Percentiles rank a stretch among this genome's conserved stretches.
phyloP scores from a whole-genome alignment of 1,284 basidiomycete genomes.

The Cystobasidium sp. region DNA sequence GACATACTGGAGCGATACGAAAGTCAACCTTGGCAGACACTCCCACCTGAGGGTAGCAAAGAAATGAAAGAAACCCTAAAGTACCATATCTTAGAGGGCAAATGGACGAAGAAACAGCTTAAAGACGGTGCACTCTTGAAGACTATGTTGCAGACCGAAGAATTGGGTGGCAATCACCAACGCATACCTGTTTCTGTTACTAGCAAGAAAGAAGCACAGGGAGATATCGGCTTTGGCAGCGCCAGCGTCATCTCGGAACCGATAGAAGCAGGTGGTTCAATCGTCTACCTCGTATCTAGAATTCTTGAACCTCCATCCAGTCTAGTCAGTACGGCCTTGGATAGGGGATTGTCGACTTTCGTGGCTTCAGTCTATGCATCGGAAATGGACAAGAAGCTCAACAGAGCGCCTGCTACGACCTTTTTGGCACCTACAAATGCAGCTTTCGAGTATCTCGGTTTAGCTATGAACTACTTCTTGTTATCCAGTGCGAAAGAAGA shows the following conservation, averaged over 20 bases:
- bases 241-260: constrained; percentile 76
- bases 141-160: constrained; percentile 73
- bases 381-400: constrained; percentile 71
- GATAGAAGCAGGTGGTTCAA: constrained; percentile 75
- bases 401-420: constrained; percentile 69
- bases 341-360: constrained; percentile 82
- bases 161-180: constrained; percentile 71
- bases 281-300: constrained; percentile 88
- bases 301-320: constrained; percentile 81
- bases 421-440: constrained; percentile 85
- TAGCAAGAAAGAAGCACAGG: constrained; percentile 51
- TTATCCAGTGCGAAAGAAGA: constrained; percentile 71
- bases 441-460: constrained; percentile 84
- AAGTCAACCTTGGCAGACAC: constrained; percentile 57
- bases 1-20: constrained; percentile 68
- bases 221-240: constrained; percentile 78
- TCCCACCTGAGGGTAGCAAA: constrained; percentile 69
- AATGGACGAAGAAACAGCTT: constrained; percentile 71
- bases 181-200: constrained; percentile 72
- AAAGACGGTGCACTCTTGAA: constrained; percentile 74
- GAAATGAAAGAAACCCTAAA: constrained; percentile 68
- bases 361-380: constrained; percentile 86
- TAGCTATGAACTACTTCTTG: constrained; percentile 86
- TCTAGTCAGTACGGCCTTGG: constrained; percentile 77
- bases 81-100: constrained; percentile 87